Evolutionary conservation across 495 filamentous ascomycete species (phyloP).

Genomic region (Ascodesmis nigricans): DNA sequence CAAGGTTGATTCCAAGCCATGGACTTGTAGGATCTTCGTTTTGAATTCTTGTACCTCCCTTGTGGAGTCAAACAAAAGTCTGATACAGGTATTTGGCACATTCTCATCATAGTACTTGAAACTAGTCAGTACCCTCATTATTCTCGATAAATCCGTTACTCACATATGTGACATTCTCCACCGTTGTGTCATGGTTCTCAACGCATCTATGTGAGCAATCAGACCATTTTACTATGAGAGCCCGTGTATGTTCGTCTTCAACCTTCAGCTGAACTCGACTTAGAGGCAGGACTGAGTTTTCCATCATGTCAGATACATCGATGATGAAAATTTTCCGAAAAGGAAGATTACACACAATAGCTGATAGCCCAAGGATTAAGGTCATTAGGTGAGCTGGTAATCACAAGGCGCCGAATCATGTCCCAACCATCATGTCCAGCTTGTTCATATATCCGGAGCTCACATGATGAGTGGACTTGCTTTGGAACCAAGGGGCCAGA

Average conservation of each 20-base stretch:
- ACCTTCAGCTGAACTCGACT: not conserved
- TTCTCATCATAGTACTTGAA: not conserved
- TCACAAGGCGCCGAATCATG: not conserved
- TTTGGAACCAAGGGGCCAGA: not conserved
- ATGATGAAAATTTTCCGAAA: too few relatives aligned
- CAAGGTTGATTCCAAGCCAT: too few relatives aligned
- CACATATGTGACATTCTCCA: not conserved
- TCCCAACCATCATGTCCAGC: not conserved
- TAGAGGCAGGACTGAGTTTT: slow-evolving; percentile 1
- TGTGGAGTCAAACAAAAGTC: not conserved
- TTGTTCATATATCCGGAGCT: not conserved
- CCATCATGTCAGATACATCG: too few relatives aligned
- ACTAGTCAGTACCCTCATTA: too few relatives aligned
- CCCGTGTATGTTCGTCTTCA: not conserved
- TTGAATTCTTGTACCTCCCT: too few relatives aligned
- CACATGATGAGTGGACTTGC: not conserved
- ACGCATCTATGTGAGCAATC: not conserved
- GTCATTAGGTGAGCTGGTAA: not conserved
- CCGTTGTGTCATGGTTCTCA: not conserved
- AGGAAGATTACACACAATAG: too few relatives aligned
- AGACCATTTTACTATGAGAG: not conserved
- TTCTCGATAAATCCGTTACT: too few relatives aligned
- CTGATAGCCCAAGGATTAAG: not conserved
- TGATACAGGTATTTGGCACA: not conserved
- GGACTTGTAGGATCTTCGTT: too few relatives aligned